Evolutionary conservation across 257 asterid genomes (phyloP).

Genomic region (Solanum pinnatisectum): DNA sequence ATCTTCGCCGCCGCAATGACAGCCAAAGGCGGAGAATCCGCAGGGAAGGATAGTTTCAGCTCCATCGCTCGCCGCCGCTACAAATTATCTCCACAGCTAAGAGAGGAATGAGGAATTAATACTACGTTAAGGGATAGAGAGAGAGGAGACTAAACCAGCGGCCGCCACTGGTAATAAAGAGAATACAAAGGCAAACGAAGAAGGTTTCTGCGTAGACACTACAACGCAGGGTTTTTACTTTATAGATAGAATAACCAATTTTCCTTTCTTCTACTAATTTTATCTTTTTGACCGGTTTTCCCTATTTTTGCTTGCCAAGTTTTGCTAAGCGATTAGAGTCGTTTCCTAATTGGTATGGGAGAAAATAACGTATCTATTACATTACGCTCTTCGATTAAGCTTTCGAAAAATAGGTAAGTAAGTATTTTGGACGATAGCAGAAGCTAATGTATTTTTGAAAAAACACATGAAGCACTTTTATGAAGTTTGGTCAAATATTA

Average conservation of each 20-base stretch:
- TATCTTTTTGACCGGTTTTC: not conserved
- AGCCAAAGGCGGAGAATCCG: conserved; percentile 66
- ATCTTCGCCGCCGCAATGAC: conserved; percentile 72
- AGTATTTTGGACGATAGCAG: not conserved
- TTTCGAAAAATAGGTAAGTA: not conserved
- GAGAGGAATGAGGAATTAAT: not conserved
- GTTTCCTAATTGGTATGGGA: fast-evolving
- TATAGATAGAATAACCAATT: not conserved
- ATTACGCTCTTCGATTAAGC: too few relatives aligned
- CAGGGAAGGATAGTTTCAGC: conserved; percentile 25
- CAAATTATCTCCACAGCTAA: not conserved
- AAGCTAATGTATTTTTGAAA: not conserved
- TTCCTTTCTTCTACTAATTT: not conserved
- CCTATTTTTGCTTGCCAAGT: not conserved
- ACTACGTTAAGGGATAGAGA: not conserved
- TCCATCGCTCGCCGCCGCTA: conserved; percentile 25
- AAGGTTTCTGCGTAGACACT: not conserved
- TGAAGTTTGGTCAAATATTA: not conserved
- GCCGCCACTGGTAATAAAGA: not conserved
- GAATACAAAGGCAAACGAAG: not conserved
- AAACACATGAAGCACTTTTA: not conserved
- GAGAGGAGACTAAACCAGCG: not conserved
- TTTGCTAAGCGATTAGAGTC: not conserved
- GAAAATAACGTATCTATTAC: fast-evolving
- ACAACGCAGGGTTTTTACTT: not conserved